These are phyloP conservation scores for Harringtonia aguacate DNA, from an alignment of 2,329 filamentous ascomycete genomes.

Conservation along the genomic window DNA sequence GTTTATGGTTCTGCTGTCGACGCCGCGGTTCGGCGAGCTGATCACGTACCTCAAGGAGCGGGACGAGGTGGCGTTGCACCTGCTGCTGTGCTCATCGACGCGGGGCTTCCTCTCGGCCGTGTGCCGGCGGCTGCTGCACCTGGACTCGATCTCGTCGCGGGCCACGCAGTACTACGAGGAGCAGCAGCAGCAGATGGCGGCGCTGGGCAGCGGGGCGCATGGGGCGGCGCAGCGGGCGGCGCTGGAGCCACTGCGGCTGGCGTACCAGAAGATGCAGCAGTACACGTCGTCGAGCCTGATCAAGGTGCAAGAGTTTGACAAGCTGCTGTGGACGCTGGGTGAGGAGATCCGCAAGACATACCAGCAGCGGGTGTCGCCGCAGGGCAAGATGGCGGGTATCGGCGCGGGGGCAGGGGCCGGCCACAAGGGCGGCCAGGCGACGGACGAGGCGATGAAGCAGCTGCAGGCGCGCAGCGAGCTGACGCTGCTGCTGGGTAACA, in stretches of 20 bases:
- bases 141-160: slow-evolving; percentile 37
- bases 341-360: slow-evolving; percentile 41
- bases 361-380: no score
- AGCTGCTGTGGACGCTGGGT: slow-evolving; percentile 40
- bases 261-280: slow-evolving; percentile 43
- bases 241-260: slow-evolving; percentile 37
- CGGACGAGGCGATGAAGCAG: slow-evolving; percentile 31
- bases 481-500: slow-evolving; percentile 36
- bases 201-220: background rate
- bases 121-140: slow-evolving; percentile 51
- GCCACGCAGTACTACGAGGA: slow-evolving; percentile 43
- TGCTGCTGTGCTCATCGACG: slow-evolving; percentile 63
- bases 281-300: slow-evolving; percentile 40
- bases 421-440: slow-evolving; percentile 11
- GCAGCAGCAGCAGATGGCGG: slow-evolving; percentile 16
- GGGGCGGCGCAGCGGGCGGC: slow-evolving; percentile 16
- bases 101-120: slow-evolving; percentile 61
- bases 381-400: no score
- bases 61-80: slow-evolving; percentile 48
- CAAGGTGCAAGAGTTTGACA: slow-evolving; percentile 51
- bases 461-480: slow-evolving; percentile 40
- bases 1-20: slow-evolving; percentile 39
- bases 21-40: slow-evolving; percentile 34
- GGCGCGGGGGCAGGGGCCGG: no score
- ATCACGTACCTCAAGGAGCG: slow-evolving; percentile 39